A percentile compares a stretch with the other conserved stretches of the same genome.
phyloP scores from a whole-genome alignment of 164 flowering plant genomes.

The Stephania cephalantha region DNA sequence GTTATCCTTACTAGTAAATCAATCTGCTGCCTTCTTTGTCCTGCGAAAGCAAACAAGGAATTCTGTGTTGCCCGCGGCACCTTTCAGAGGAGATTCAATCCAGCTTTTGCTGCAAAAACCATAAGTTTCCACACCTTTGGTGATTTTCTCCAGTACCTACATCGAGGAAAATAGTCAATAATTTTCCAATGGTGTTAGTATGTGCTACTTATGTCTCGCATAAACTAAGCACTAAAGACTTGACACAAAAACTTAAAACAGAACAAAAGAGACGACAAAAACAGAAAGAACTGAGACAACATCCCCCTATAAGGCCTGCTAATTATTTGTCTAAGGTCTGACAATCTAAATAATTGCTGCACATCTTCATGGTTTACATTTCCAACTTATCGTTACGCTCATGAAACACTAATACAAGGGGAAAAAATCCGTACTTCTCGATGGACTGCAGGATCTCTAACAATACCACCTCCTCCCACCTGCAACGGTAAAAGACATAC shows the following conservation, averaged over 20 bases:
- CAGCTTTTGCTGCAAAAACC: constrained; percentile 77
- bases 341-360: too few relatives aligned
- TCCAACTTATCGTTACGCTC: too few relatives aligned
- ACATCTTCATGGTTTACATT: too few relatives aligned
- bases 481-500: constrained; percentile 21
- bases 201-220: too few relatives aligned
- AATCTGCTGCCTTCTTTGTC: constrained; percentile 11
- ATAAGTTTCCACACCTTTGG: constrained; percentile 62
- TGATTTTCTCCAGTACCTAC: constrained; percentile 83
- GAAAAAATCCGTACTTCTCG: constrained; percentile 51
- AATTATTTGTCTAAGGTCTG: too few relatives aligned
- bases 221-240: not conserved
- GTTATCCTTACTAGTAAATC: too few relatives aligned
- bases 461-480: constrained; percentile 98
- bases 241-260: not conserved
- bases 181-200: not conserved
- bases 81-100: constrained; percentile 92
- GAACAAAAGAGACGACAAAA: not conserved
- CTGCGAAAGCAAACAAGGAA: constrained; percentile 70
- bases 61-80: constrained; percentile 90
- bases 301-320: too few relatives aligned
- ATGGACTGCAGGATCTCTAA: too few relatives aligned
- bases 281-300: too few relatives aligned
- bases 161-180: not conserved
- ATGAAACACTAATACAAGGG: not conserved